phyloP scores from a whole-genome alignment of 2,329 filamentous ascomycete species.

The Monilinia fructigena region DNA sequence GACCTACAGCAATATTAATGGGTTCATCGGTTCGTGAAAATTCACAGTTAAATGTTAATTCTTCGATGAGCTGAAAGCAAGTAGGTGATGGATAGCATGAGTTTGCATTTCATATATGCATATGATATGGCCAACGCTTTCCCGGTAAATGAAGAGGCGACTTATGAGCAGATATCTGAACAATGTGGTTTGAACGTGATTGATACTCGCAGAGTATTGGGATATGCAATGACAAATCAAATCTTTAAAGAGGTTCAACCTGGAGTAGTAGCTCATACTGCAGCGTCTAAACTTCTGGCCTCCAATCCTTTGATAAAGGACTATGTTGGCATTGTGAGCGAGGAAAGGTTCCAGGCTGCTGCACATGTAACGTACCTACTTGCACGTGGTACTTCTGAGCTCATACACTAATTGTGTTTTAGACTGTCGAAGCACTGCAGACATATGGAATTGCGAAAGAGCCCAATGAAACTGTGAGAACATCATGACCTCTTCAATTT shows the following conservation, averaged over 20 bases:
- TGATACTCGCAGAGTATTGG: conserved; percentile 52
- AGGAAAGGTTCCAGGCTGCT: conserved; percentile 43
- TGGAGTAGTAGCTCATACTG: conserved; percentile 54
- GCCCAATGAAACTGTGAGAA: conserved; percentile 12
- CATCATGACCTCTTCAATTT: not conserved
- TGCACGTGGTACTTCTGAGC: not conserved
- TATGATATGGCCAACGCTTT: conserved; percentile 12
- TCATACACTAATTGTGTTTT: not conserved
- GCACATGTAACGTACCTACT: not conserved
- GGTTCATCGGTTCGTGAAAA: not conserved
- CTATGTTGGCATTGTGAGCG: conserved; percentile 56
- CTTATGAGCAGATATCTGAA: conserved; percentile 47
- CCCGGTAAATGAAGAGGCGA: conserved; percentile 38
- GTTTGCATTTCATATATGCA: conserved; percentile 16
- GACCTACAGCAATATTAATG: conserved; percentile 17
- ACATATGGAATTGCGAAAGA: conserved; percentile 11
- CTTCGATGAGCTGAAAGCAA: not conserved
- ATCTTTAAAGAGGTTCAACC: conserved; percentile 55
- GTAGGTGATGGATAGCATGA: conserved; percentile 12
- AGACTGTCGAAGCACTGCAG: conserved; percentile 7
- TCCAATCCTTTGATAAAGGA: conserved; percentile 49
- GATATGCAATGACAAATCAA: conserved; percentile 57
- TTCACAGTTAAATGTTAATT: not conserved
- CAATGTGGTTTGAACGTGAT: conserved; percentile 49
- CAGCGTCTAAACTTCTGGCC: conserved; percentile 52